Base-by-base conservation (phyloP, 345 rosid genomes). In the Lepidium didymum region DNA sequence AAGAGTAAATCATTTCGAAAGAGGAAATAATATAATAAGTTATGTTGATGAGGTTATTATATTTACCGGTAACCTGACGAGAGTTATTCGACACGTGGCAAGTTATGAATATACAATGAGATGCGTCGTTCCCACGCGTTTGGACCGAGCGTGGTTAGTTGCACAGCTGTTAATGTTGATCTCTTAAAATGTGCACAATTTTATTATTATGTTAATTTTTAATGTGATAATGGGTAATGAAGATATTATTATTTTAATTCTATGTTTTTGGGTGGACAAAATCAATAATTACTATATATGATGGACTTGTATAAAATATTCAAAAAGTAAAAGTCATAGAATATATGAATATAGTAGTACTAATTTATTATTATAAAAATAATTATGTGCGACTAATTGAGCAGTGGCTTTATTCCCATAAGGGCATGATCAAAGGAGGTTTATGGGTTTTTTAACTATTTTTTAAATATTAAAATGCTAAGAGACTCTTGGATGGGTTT, bases 391-490 rank as follows among this genome's bases (percentile, higher is more conserved):
- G 81, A 79, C 74, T 25, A 61, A 49, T 70, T 46, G 74, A 64
- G 74, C 68, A 69, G 47, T 64, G 54, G 75, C 71, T 64, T 62
- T 79, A 75, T 75, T 80, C 77, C 77, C 79, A 43, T n/a, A n/a
- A n/a, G n/a, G n/a, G n/a, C n/a, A n/a, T n/a, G n/a, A n/a, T n/a
- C n/a, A n/a, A n/a, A n/a, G n/a, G n/a, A n/a, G n/a, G n/a, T n/a
- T n/a, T n/a, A n/a, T n/a, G n/a, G n/a, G n/a, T n/a, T n/a, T n/a
- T n/a, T n/a, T n/a, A n/a, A n/a, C n/a, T n/a, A n/a, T n/a, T n/a
- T n/a, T n/a, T n/a, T n/a, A n/a, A n/a, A n/a, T n/a, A n/a, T n/a
- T n/a, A n/a, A n/a, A n/a, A n/a, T n/a, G n/a, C n/a, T n/a, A n/a
- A n/a, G n/a, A n/a, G n/a, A n/a, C n/a, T n/a, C n/a, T n/a, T n/a